Evolutionary conservation across 129 eudicot species (phyloP).

Genomic region (Gnaphalium uliginosum): DNA sequence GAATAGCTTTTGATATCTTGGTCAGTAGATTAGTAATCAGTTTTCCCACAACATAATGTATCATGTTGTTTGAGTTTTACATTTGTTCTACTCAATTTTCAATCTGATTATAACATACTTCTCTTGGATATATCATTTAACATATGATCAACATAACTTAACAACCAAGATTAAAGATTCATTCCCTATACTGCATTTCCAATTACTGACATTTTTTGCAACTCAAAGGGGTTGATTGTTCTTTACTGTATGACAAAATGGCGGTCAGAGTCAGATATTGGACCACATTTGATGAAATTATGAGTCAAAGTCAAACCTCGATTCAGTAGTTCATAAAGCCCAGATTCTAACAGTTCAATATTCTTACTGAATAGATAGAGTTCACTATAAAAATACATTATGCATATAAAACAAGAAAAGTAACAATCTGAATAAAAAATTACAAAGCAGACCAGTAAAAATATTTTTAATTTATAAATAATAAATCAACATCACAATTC

Average conservation of each 20-base stretch:
- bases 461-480: background rate
- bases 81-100: slow-evolving; percentile 14
- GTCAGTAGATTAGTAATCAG: slow-evolving; percentile 31
- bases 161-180: slow-evolving; percentile 13
- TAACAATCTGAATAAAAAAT: slow-evolving; percentile 14
- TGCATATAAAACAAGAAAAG: slow-evolving; percentile 8
- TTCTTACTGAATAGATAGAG: background rate
- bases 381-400: background rate
- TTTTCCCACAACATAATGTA: slow-evolving; percentile 43
- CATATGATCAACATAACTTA: slow-evolving; percentile 14
- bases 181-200: background rate
- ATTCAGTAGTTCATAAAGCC: background rate
- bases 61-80: slow-evolving; percentile 29
- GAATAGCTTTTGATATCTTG: slow-evolving; percentile 20
- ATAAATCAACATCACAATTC: background rate
- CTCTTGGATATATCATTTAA: slow-evolving; percentile 13
- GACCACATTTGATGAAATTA: slow-evolving; percentile 23
- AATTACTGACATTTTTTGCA: background rate
- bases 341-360: background rate
- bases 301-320: slow-evolving; percentile 21
- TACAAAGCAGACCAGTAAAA: slow-evolving; percentile 13
- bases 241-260: slow-evolving; percentile 19
- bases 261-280: slow-evolving; percentile 8
- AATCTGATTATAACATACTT: background rate
- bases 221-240: slow-evolving; percentile 19